Evolutionary conservation across 257 asterid species (phyloP).

Genomic region (Solanum tarijense): DNA sequence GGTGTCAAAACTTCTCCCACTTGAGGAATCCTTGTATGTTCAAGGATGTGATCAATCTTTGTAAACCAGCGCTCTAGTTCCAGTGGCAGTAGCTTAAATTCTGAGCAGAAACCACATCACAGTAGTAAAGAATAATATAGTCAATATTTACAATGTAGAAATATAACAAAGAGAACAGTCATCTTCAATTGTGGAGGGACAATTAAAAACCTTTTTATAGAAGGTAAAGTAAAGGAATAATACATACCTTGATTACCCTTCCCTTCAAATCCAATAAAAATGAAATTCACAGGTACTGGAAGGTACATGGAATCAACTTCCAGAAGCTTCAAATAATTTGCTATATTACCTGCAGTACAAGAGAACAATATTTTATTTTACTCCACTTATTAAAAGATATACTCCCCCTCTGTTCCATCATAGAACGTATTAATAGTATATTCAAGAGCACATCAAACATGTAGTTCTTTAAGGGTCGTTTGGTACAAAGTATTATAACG

Average conservation of each 20-base stretch:
- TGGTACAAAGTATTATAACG: too few relatives aligned
- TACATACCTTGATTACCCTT: conserved; percentile 77
- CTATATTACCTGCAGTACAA: conserved; percentile 63
- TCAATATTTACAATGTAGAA: background rate
- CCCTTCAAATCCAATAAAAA: conserved; percentile 96
- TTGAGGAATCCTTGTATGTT: conserved; percentile 85
- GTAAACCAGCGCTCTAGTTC: conserved; percentile 98
- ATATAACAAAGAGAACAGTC: background rate
- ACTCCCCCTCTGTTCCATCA: background rate
- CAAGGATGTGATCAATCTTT: conserved; percentile 91
- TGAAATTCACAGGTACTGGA: conserved; percentile 87
- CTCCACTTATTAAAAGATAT: background rate
- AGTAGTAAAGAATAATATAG: conserved; percentile 3
- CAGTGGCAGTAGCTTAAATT: conserved; percentile 64
- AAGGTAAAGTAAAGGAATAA: conserved; percentile 5
- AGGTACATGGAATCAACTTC: conserved; percentile 86
- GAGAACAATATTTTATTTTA: background rate
- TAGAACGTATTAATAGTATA: background rate
- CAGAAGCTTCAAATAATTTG: conserved; percentile 77
- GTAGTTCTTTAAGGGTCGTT: background rate
- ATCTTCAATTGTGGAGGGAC: background rate
- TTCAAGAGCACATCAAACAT: background rate
- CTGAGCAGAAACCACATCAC: conserved; percentile 15
- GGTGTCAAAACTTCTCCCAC: conserved; percentile 89
- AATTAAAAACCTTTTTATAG: background rate